phyloP scores from a whole-genome alignment of 75 land plant species.

The Selaginella moellendorffii region DNA sequence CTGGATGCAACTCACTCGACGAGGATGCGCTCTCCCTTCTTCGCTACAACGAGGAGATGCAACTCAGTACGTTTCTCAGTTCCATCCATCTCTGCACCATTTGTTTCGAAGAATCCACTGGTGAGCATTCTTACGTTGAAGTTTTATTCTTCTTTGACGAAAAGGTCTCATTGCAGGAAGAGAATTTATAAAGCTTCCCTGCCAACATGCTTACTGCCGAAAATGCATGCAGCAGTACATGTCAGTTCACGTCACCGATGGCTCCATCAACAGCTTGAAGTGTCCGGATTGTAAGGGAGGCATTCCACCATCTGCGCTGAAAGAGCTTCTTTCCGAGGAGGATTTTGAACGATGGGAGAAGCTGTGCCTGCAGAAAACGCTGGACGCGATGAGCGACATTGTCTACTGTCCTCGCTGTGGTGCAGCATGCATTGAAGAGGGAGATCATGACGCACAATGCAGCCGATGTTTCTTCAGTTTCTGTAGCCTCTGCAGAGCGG shows the following conservation, averaged over 20 bases:
- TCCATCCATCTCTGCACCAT: slow-evolving; percentile 52
- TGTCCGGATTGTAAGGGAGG: slow-evolving; percentile 52
- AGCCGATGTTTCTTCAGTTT: slow-evolving; percentile 64
- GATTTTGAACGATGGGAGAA: slow-evolving; percentile 83
- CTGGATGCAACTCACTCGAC: slow-evolving; percentile 42
- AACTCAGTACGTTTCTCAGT: slow-evolving; percentile 34
- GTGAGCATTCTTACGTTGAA: slow-evolving; percentile 16
- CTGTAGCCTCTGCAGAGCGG: slow-evolving; percentile 63
- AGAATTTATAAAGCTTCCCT: slow-evolving; percentile 53
- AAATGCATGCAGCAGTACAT: slow-evolving; percentile 64
- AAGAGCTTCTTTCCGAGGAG: slow-evolving; percentile 54
- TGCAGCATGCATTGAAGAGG: slow-evolving; percentile 62
- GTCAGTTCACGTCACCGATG: slow-evolving; percentile 64
- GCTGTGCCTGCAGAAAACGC: slow-evolving; percentile 55
- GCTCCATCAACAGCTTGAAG: slow-evolving; percentile 47
- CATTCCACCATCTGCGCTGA: slow-evolving; percentile 54
- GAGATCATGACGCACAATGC: slow-evolving; percentile 69
- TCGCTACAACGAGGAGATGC: slow-evolving; percentile 49
- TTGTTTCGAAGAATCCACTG: slow-evolving; percentile 57
- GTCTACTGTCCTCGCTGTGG: slow-evolving; percentile 83
- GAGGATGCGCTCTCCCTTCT: slow-evolving; percentile 38
- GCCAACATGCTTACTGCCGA: slow-evolving; percentile 66
- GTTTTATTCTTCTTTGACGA: not conserved
- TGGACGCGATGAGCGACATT: slow-evolving; percentile 76
- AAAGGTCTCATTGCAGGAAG: slow-evolving; percentile 29